A percentile compares a stretch with the other conserved stretches of the same genome.
Evolutionary conservation across 2,329 filamentous ascomycete genomes (phyloP).

Genomic region (Bisporella sp.): DNA sequence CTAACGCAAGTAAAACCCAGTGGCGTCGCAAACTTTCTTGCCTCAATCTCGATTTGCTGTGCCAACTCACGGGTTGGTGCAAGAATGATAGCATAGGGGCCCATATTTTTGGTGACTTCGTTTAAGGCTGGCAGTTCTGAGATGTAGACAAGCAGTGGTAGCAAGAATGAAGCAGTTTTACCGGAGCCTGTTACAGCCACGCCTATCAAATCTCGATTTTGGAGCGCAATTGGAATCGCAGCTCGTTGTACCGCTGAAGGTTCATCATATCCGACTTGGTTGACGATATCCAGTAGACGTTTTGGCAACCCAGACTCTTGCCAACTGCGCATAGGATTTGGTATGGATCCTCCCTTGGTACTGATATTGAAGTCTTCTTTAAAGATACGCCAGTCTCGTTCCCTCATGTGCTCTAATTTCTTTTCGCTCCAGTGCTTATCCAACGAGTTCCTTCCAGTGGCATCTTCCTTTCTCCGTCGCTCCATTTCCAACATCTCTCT

Average conservation of each 20-base stretch:
- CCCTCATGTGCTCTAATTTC: conserved; percentile 84
- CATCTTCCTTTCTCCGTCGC: conserved; percentile 65
- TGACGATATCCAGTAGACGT: conserved; percentile 72
- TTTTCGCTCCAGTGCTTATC: conserved; percentile 98
- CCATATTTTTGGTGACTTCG: conserved; percentile 84
- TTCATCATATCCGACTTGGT: conserved; percentile 82
- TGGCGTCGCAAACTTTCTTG: conserved; percentile 82
- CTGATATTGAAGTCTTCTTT: conserved; percentile 98
- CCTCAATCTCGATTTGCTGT: conserved; percentile 93
- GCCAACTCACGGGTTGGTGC: conserved; percentile 95
- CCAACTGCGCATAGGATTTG: conserved; percentile 96
- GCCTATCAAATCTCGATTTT: conserved; percentile 92
- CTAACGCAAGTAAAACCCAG: conserved; percentile 93
- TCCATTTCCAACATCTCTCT: conserved; percentile 81
- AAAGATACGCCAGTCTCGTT: conserved; percentile 98
- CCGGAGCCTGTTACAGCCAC: conserved; percentile 97
- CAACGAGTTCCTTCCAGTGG: conserved; percentile 62
- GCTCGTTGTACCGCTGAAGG: conserved; percentile 89
- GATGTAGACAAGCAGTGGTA: conserved; percentile 92
- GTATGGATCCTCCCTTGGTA: conserved; percentile 85
- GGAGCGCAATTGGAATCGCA: conserved; percentile 89
- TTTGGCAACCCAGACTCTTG: conserved; percentile 74
- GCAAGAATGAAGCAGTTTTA: conserved; percentile 92
- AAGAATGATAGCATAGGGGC: conserved; percentile 93
- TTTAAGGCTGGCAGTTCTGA: conserved; percentile 79